phyloP scores from a whole-genome alignment of 371 early-diverging fungal genomes.

The Haplosporangium sp. region DNA sequence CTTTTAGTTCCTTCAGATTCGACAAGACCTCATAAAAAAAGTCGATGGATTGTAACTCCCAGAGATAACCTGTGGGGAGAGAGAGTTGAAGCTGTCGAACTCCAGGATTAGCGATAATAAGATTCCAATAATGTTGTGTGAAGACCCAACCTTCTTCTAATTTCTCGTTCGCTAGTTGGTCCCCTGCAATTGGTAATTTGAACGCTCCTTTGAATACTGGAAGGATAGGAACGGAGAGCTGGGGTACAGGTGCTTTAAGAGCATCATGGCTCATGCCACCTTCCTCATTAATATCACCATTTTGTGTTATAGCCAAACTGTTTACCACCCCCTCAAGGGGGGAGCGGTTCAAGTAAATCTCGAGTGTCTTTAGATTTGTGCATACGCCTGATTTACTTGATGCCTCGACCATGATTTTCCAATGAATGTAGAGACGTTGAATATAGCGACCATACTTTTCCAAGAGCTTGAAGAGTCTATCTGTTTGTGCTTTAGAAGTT shows the following conservation, averaged over 20 bases:
- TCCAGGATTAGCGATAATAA: too few relatives aligned
- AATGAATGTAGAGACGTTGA: constrained; percentile 1
- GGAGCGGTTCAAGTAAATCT: not conserved
- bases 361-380: not conserved
- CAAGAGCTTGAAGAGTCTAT: not conserved
- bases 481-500: not conserved
- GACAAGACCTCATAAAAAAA: not conserved
- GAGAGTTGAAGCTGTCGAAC: too few relatives aligned
- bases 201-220: too few relatives aligned
- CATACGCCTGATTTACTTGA: not conserved
- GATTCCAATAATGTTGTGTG: too few relatives aligned
- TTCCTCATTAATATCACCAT: too few relatives aligned
- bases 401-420: not conserved
- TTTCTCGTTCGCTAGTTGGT: not conserved
- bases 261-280: too few relatives aligned
- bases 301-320: too few relatives aligned
- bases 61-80: not conserved
- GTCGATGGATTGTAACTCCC: not conserved
- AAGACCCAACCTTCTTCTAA: too few relatives aligned
- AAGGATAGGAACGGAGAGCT: too few relatives aligned
- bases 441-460: constrained; percentile 10
- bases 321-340: too few relatives aligned
- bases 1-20: not conserved
- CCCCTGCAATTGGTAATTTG: not conserved
- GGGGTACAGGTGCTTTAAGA: too few relatives aligned